These are phyloP conservation scores for Aphanomyces stellatus DNA, from an alignment of 352 stramenopile genomes.

Conservation along the genomic window DNA sequence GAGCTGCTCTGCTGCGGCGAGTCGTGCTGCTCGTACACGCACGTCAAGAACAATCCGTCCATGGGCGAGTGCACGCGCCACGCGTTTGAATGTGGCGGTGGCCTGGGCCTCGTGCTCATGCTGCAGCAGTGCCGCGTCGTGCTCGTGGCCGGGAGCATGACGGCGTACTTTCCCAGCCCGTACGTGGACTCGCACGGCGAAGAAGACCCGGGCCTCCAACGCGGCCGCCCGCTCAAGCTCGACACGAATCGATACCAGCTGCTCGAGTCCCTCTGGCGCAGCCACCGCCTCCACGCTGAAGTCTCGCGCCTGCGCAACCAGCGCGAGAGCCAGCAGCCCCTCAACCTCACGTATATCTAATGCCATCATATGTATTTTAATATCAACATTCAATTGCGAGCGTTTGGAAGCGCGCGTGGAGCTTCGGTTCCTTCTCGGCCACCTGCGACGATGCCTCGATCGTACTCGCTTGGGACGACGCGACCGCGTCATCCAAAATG, in stretches of 20 bases:
- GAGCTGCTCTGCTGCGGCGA: slow-evolving; percentile 78
- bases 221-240: slow-evolving; percentile 65
- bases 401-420: background rate
- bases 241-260: slow-evolving; percentile 62
- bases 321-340: slow-evolving; percentile 77
- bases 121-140: slow-evolving; percentile 79
- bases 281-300: slow-evolving; percentile 74
- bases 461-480: background rate
- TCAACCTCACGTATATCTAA: slow-evolving; percentile 82
- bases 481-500: background rate
- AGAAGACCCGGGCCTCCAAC: slow-evolving; percentile 74
- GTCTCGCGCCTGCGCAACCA: slow-evolving; percentile 82
- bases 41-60: slow-evolving; percentile 57
- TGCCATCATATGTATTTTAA: background rate
- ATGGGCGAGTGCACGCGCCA: slow-evolving; percentile 82
- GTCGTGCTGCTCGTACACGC: slow-evolving; percentile 71
- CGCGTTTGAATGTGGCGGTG: slow-evolving; percentile 74
- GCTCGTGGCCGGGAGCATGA: slow-evolving; percentile 77
- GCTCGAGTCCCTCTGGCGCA: slow-evolving; percentile 76
- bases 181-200: slow-evolving; percentile 83
- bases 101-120: slow-evolving; percentile 72
- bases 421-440: background rate
- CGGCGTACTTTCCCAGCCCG: slow-evolving; percentile 72
- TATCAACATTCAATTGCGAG: background rate
- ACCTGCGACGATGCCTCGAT: background rate